Evolutionary conservation across 1,284 basidiomycete genomes (phyloP), one percentile per base, ranked within the genome.

Genomic region (Athelia sp.): DNA sequence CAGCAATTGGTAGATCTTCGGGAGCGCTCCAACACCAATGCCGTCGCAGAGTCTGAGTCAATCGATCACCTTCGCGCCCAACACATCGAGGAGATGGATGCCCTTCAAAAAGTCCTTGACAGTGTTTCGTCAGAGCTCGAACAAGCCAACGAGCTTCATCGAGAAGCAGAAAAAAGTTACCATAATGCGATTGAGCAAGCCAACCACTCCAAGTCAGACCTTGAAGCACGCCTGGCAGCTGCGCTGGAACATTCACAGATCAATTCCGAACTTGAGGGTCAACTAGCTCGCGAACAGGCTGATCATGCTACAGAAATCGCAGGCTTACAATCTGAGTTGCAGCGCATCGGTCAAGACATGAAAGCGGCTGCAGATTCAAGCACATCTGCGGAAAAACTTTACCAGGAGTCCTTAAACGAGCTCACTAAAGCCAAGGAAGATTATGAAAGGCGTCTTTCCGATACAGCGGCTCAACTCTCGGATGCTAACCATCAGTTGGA

Each of bases 1-100:
- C 36, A 40, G 36, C 36, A 40, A 21, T 21, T 40, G 9, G 6
- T n/a, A 17, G 36, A 40, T 21, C 36, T 40, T 21, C 36, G 36
- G 36, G n/a, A 40, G 15, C 36, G 36, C 15, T 40, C 36, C 19
- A 21, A 40, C 19, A n/a, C 36, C 36, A n/a, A 40, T 40, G 36
- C 36, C 8, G 19, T 40, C 36, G 15, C 36, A 6, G 36, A 40
- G 19, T 40, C 36, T 3, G 56, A 65, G 47, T 56, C 36, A 40
- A 40, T 76, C 1, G 65, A 58, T n/a, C 60, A 62, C 24, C 56
- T 74, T 44, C 69, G 65, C 51, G 56, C 63, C 40, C 63, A 65
- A 43, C 72, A 76, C 46, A 60, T 67, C 3, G 64, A 69, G 36
- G 73, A 75, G 46, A 53, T 75, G 35, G 62, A 60, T 2, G 53